These are phyloP conservation scores for Candida silvatica DNA, from an alignment of 805 yeast genomes.

Conservation along the genomic window DNA sequence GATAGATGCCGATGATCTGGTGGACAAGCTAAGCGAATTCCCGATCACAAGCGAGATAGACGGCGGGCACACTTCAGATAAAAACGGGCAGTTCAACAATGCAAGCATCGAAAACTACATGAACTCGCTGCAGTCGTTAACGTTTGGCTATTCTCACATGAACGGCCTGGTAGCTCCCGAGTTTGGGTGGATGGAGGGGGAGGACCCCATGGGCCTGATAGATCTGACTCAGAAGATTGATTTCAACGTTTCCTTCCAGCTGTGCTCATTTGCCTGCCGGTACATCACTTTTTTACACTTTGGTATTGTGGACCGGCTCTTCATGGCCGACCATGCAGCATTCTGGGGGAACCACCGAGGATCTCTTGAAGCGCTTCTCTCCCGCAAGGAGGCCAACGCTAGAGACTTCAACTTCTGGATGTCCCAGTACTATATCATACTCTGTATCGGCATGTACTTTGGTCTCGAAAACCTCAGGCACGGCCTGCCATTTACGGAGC, in stretches of 20 bases:
- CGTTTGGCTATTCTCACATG: slow-evolving; percentile 11
- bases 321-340: slow-evolving; percentile 15
- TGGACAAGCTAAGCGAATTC: background rate
- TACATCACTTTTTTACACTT: slow-evolving; percentile 18
- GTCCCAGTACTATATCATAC: slow-evolving; percentile 15
- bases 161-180: slow-evolving; percentile 1
- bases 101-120: slow-evolving; percentile 4
- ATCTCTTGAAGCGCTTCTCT: slow-evolving; percentile 6
- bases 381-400: background rate
- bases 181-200: background rate
- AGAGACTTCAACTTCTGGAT: slow-evolving; percentile 19
- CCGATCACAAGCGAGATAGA: too few species aligned
- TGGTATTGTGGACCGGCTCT: slow-evolving; percentile 14
- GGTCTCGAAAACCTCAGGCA: slow-evolving; percentile 12
- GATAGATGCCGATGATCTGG: background rate
- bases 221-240: slow-evolving; percentile 4
- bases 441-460: slow-evolving; percentile 16
- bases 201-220: background rate
- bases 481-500: slow-evolving; percentile 6
- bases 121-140: slow-evolving; percentile 13
- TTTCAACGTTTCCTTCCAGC: slow-evolving; percentile 7
- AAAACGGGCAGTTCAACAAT: too few species aligned
- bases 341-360: slow-evolving; percentile 7
- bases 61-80: too few species aligned
- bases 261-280: slow-evolving; percentile 16